These are phyloP conservation scores for Suillus paluster DNA, from an alignment of 768 basidiomycete genomes.

Conservation along the genomic window DNA sequence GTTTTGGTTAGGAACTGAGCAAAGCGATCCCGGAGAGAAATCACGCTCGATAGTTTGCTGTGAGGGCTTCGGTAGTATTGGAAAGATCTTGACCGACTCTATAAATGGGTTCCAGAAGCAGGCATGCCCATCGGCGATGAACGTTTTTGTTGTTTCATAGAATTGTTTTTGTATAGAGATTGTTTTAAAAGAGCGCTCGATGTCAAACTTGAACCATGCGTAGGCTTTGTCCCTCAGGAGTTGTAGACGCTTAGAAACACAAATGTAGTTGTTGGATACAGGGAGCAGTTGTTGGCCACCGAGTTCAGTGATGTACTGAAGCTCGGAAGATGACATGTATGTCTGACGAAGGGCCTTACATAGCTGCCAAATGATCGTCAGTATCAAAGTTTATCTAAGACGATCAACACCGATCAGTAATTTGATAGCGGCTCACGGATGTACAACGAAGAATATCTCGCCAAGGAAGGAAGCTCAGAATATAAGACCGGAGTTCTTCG, in stretches of 20 bases:
- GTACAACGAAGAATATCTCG: not conserved
- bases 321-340: not conserved
- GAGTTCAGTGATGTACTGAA: slow-evolving; percentile 5
- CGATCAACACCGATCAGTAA: not conserved
- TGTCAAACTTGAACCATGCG: not conserved
- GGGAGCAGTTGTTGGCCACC: slow-evolving; percentile 1
- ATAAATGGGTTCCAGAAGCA: not conserved
- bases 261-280: not conserved
- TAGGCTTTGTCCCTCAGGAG: not conserved
- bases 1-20: not conserved
- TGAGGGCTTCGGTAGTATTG: not conserved
- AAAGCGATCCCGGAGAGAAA: not conserved
- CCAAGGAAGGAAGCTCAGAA: slow-evolving; percentile 1
- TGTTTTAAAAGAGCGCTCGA: not conserved
- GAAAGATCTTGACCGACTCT: not conserved
- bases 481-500: not conserved
- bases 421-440: not conserved
- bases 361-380: not conserved
- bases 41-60: not conserved
- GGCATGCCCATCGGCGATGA: not conserved
- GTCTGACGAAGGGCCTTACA: not conserved
- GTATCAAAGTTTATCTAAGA: not conserved
- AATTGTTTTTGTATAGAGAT: not conserved
- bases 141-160: not conserved
- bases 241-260: not conserved